phyloP scores from a whole-genome alignment of 1,284 basidiomycete species.

The Pseudozyma thailandica region DNA sequence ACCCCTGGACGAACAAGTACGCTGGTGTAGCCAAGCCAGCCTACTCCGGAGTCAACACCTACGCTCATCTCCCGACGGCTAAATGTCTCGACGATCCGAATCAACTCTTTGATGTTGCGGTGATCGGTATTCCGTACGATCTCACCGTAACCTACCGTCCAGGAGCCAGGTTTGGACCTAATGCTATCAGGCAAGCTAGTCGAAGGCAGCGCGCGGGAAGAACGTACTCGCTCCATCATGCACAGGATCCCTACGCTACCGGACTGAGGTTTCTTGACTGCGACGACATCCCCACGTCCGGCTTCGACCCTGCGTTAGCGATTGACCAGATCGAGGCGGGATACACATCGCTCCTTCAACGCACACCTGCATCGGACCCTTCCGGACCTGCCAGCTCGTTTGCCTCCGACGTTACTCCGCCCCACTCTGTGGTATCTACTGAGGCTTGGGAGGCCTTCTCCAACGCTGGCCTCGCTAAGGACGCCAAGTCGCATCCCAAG shows the following conservation, averaged over 20 bases:
- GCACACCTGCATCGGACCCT: conserved; percentile 23
- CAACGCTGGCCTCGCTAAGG: conserved; percentile 60
- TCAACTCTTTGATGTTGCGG: conserved; percentile 46
- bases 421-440: conserved; percentile 10
- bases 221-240: conserved; percentile 39
- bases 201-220: conserved; percentile 39
- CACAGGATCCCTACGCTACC: conserved; percentile 42
- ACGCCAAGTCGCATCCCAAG: conserved; percentile 62
- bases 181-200: conserved; percentile 47
- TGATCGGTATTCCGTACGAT: conserved; percentile 54
- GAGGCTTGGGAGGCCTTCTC: conserved; percentile 68
- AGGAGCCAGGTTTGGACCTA: conserved; percentile 47
- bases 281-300: conserved; percentile 49
- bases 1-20: conserved; percentile 48
- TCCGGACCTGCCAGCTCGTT: not conserved
- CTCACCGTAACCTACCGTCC: conserved; percentile 52
- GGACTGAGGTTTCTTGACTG: conserved; percentile 51
- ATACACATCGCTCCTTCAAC: conserved; percentile 31
- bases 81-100: conserved; percentile 29
- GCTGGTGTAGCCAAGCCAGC: conserved; percentile 29
- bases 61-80: conserved; percentile 46
- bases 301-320: conserved; percentile 44
- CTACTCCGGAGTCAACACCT: conserved; percentile 49
- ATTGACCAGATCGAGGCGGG: conserved; percentile 55
- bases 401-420: not conserved